Conservation (phyloP, 75 land plant species). For the Larix kaempferi region DNA sequence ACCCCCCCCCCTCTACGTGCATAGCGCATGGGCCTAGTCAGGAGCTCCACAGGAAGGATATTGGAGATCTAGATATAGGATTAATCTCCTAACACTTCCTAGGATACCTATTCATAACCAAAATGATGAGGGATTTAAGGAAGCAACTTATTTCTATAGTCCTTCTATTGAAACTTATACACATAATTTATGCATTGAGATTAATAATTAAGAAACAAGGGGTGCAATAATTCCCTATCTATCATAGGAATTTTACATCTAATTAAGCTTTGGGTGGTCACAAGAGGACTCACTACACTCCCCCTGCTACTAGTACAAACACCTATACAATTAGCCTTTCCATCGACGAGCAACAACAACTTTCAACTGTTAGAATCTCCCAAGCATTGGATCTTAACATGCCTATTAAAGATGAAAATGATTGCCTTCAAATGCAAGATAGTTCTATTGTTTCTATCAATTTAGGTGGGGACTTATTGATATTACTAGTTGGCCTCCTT, state of each 20-base stretch:
- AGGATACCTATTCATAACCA: too few relatives aligned
- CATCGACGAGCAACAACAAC: constrained; percentile 2
- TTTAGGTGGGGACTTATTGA: neutral
- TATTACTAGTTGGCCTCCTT: too few relatives aligned
- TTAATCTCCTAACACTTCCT: too few relatives aligned
- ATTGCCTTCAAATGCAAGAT: neutral
- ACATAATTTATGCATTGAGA: neutral
- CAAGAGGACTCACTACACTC: constrained; percentile 40
- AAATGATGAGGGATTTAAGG: too few relatives aligned
- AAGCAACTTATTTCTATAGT: neutral
- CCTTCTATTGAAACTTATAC: neutral
- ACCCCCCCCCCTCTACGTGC: too few relatives aligned
- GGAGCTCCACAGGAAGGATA: too few relatives aligned
- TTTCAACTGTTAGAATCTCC: neutral
- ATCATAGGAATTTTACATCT: constrained; percentile 46
- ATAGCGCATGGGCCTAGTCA: too few relatives aligned
- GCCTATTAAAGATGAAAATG: constrained; percentile 41
- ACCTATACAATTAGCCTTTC: neutral
- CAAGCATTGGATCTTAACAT: constrained; percentile 53
- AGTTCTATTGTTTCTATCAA: neutral
- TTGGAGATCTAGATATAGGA: too few relatives aligned
- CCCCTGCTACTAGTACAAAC: neutral
- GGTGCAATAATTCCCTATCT: constrained; percentile 49
- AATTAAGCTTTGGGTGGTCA: constrained; percentile 77
- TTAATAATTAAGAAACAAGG: constrained; percentile 1